Percentiles rank a stretch among this genome's conserved stretches.
Conservation (phyloP, 2,329 filamentous ascomycete genomes). For the Xylariaceae sp. region DNA sequence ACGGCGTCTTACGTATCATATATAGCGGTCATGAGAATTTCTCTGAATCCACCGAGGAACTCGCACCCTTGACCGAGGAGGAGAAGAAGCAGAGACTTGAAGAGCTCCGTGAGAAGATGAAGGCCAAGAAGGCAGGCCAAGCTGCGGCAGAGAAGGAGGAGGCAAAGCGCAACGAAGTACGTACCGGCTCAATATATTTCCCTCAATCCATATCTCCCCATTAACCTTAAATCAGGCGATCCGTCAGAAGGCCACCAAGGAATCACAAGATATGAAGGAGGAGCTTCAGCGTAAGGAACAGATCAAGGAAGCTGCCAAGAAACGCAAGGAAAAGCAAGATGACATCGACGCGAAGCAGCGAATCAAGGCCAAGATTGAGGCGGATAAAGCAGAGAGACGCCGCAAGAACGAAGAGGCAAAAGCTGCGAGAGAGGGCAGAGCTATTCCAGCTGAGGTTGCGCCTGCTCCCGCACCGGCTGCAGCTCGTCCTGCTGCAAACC, state of each 20-base stretch:
- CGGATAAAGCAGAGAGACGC: slow-evolving; percentile 85
- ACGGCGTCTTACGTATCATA: slow-evolving; percentile 5
- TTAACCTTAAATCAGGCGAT: slow-evolving; percentile 47
- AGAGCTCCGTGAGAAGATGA: slow-evolving; percentile 68
- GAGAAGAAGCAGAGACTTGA: slow-evolving; percentile 79
- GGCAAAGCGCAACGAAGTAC: slow-evolving; percentile 78
- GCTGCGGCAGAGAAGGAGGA: slow-evolving; percentile 73
- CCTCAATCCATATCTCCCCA: neutral
- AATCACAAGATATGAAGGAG: slow-evolving; percentile 85
- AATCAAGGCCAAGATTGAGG: slow-evolving; percentile 90
- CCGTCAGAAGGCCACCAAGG: slow-evolving; percentile 82
- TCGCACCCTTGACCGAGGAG: slow-evolving; percentile 85
- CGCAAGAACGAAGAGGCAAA: slow-evolving; percentile 82
- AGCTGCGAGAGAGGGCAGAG: slow-evolving; percentile 75
- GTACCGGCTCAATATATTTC: slow-evolving; percentile 2
- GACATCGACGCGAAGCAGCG: slow-evolving; percentile 83
- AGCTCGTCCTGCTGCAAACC: slow-evolving; percentile 53
- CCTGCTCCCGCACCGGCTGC: slow-evolving; percentile 44
- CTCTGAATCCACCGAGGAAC: slow-evolving; percentile 86
- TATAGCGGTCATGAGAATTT: slow-evolving; percentile 80
- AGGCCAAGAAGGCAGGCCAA: slow-evolving; percentile 66
- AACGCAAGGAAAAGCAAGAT: slow-evolving; percentile 81
- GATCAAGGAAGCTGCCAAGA: slow-evolving; percentile 83
- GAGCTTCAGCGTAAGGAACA: slow-evolving; percentile 83
- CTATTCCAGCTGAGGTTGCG: slow-evolving; percentile 30